Evolutionary conservation across 805 yeast species (phyloP), one percentile per base, ranked within the genome.

Genomic region (Deakozyma indianensis): DNA sequence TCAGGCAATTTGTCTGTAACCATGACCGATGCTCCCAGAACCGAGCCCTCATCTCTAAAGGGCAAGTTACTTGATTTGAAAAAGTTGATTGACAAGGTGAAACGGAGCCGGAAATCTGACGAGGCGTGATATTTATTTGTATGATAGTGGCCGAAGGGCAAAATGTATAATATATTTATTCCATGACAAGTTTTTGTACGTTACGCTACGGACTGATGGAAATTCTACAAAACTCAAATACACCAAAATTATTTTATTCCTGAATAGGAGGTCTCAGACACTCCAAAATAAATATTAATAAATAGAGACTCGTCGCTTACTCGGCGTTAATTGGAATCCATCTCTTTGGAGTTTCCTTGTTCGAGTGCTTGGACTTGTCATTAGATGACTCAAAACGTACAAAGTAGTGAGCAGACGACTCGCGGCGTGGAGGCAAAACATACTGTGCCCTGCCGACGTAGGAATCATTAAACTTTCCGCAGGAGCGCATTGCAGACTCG

Each of bases 401-500:
- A 32, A 32, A 32, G 18, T 32, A 32, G 18, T 32, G 11, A 7
- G 38, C 18, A 7, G 38, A 14, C 11, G 38, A 32, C 16, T n/a
- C 38, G 16, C 38, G 38, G 5, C 38, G 11, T 32, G 38, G 38
- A n/a, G 38, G 38, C 38, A 32, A 32, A 7, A 32, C 38, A 32
- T 32, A 32, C 18, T 32, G 38, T 7, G 38, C 38, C 16, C 38
- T 32, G 11, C 38, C 38, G 18, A n/a, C 18, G 18, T 32, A 24
- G 7, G 47, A 41, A 16, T 40, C 44, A 11, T 27, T 25, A 22
- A 62, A 52, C 46, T 62, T 62, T 23, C 65, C 65, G 42, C 54
- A 49, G 23, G 48, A 47, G 23, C 63, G 53, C 65, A 62, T 61
- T 28, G 53, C 49, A 23, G 55, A 50, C 45, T 62, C 66, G 40